Base-by-base conservation (phyloP, 176 grass and related monocot species). In the Triticum timopheevii region DNA sequence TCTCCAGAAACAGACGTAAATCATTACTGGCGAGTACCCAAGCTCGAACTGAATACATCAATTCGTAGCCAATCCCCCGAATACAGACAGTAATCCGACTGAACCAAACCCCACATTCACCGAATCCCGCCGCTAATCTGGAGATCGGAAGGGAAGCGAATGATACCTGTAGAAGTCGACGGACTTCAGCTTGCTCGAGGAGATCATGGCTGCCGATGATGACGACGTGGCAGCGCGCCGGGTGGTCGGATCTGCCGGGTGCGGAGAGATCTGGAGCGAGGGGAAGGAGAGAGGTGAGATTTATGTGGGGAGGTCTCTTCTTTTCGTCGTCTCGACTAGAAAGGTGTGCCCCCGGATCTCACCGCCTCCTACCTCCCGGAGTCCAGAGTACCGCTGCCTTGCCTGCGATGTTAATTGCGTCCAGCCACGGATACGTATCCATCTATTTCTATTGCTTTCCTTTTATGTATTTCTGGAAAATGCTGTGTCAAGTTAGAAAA, bases 151-250 rank as follows among this genome's bases (percentile, higher is more conserved):
- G 34, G 62, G 81, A 5, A 1, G 36, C 5, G 69, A 65, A 66
- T 34, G 76, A 10, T 31, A 94, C 94, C 90, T 99, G 90, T 99
- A 99, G 87, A 99, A 99, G 89, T 97, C 97, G 30, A 99, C 97
- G 25, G 94, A 99, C 85, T 99, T 99, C 87, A 99, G 97, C 94
- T 92, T 99, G 92, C 82, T 93, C 1, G 92, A 61, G 84, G 83
- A 91, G 77, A 98, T 87, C 94, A 99, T 94, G 94, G 90, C 74
- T 72, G 85, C 80, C n/a, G 44, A 45, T 52, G 44, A 54, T 31
- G 73, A 20, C 13, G 67, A 67, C 44, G 49, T 61, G 47, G 65
- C 73, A 59, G 25, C 75, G 25, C 36, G 66, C 34, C 19, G n/a
- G 22, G 28, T 13, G 39, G 23, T 63, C 72, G 36, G 89, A 90